Base-by-base conservation (phyloP, 2,329 filamentous ascomycete species). In the Exophiala alcalophila region DNA sequence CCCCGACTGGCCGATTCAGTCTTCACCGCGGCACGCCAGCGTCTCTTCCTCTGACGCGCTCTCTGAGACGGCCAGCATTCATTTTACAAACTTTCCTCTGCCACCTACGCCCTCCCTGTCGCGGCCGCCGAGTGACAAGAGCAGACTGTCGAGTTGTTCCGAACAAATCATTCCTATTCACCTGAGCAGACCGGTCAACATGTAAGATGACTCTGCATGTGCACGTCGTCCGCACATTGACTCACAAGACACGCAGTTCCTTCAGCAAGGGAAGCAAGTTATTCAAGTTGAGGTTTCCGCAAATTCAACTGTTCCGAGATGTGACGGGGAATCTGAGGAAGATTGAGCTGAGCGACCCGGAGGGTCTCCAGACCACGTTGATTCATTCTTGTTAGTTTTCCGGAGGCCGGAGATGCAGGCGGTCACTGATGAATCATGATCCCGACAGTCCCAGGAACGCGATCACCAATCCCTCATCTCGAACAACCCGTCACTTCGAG, bases 301-400 rank as follows among this genome's bases (percentile, higher is more conserved):
- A 56, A 33, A 63, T 69, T 44, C 63, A 67, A 39, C 58, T 69
- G 23, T 62, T 61, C 48, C 67, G 66, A 40, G 64, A 67, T 48
- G 49, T 54, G 6, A 55, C 58, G 4, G 66, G 65, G 4, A 57
- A 56, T 5, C 39, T 68, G 23, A 63, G 58, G 38, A 59, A 58
- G 30, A 47, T 69, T 3, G 64, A 67, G 47, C 54, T 68, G 15
- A 64, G 63, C 26, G 65, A 65, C 23, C 61, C 59, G 3, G 33
- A 61, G 14, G 64, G 63, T 10, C 61, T 64, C 36, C 62, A 65
- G 34, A 58, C 52, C 7, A 55, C 61, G 21, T 63, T 66, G 33
- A 31, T 67, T 3, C 65, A 68, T 53, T 61, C 56, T 38, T 67
- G 65, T 67, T 44, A 52, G 62, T 40, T 28, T 14, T 25, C n/a